phyloP scores from a whole-genome alignment of 1,139 yeast species.

The Taphrina populina region DNA sequence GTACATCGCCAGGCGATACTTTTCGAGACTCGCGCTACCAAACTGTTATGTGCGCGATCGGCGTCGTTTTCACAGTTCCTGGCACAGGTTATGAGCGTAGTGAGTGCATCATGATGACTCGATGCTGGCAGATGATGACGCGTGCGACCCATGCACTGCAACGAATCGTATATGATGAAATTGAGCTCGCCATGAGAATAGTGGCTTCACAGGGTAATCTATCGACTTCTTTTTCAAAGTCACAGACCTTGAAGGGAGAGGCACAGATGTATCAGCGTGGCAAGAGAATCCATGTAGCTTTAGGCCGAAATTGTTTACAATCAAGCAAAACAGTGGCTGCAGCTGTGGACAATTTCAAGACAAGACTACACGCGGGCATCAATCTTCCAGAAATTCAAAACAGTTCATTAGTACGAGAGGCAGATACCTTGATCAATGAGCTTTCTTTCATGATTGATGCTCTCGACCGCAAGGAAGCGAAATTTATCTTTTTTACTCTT shows the following conservation, averaged over 20 bases:
- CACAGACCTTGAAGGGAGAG: constrained; percentile 1
- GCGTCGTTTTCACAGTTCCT: constrained; percentile 24
- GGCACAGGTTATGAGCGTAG: constrained; percentile 22
- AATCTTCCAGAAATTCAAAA: constrained; percentile 26
- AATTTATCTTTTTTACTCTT: constrained; percentile 24
- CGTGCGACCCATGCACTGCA: constrained; percentile 31
- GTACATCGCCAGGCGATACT: constrained; percentile 20
- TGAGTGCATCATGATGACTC: constrained; percentile 22
- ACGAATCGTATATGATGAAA: constrained; percentile 18
- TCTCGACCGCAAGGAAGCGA: constrained; percentile 23
- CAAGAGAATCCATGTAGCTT: constrained; percentile 11
- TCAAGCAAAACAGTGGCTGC: neutral
- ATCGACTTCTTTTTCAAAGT: constrained; percentile 15
- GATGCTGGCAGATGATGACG: constrained; percentile 31
- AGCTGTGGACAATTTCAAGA: constrained; percentile 10
- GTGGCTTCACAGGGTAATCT: constrained; percentile 17
- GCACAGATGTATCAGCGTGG: constrained; percentile 23
- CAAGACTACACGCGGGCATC: constrained; percentile 22
- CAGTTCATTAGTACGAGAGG: constrained; percentile 14
- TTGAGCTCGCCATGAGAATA: neutral
- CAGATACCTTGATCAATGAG: constrained; percentile 18
- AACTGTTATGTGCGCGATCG: constrained; percentile 28
- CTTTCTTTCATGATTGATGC: neutral
- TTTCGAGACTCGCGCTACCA: constrained; percentile 10
- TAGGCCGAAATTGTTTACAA: constrained; percentile 12